Base-by-base conservation (phyloP, 1,139 yeast species). In the Blastobotrys illinoisensis region DNA sequence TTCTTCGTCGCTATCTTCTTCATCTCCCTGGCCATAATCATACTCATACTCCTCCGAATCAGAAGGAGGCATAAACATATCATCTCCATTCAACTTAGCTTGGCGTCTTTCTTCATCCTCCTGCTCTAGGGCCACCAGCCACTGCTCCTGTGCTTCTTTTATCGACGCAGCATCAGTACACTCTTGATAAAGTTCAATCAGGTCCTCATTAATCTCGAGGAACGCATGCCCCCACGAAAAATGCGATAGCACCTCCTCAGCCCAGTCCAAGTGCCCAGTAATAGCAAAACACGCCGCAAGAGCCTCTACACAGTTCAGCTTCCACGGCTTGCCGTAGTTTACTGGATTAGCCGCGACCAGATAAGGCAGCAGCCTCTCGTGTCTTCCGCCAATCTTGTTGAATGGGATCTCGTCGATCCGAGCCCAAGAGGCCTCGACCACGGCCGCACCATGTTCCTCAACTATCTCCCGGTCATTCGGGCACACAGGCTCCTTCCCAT, bases 391-490 rank as follows among this genome's bases (percentile, higher is more conserved):
- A 57, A 93, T 91, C 66, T 87, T 88, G 59, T 78, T 75, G 70
- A 93, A 93, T 1, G 99, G 99, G n/a, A 93, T 83, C 68, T 93
- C 99, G 55, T 90, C 96, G 20, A 95, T 70, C 58, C 98, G 75
- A 0, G 99, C 99, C 99, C 99, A 93, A 1, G 97, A 90, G 71
- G 98, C 93, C 68, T 93, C 99, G 1, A 93, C 99, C 7, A 93
- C 99, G 0, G 99, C 97, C 11, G 91, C 95, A 36, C 99, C 99
- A 52, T 76, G 71, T 47, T 77, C 76, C 64, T 87, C 96, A 0
- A 91, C 96, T 18, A 88, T 77, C 54, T 82, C 88, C 46, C 73
- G 67, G 69, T 93, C 99, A 61, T 88, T 77, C 0, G 99, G 99
- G 69, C 97, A 89, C 1, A 93, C 97, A 1, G 90, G 95, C 2